Base-by-base conservation (phyloP, 306 rosid genomes). In the Quercus cerris region DNA sequence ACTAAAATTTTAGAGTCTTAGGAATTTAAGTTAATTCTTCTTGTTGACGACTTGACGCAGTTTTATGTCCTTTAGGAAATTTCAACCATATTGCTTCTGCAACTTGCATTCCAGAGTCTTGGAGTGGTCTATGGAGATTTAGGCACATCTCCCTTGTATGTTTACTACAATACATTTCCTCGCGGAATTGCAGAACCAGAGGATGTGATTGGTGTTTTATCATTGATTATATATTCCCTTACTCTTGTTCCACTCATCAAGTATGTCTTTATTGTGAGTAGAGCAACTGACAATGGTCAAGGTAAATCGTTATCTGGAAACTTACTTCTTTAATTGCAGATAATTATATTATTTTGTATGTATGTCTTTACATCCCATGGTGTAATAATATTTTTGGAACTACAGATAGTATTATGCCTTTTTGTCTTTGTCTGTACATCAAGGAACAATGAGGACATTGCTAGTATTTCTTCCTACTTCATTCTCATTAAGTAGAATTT, bases 221-320 rank as follows among this genome's bases (percentile, higher is more conserved):
- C 99, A 54, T 79, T 96, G 91, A 96, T 96, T 64, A 96, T 96
- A 82, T 96, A 96, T 87, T 96, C 99, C 81, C 98, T 96, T 80
- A 96, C 97, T 71, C 93, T 96, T 78, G 79, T 96, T 55, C 98
- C 99, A 2, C 98, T 96, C 85, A 88, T 95, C 87, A 95, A 95
- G 87, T 95, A 95, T 55, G 89, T 95, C 57, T 84, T 93, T 69
- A 82, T 96, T 77, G 99, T 96, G 38, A 82, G 94, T 68, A 87
- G 90, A 87, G 99, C 99, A 17, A 96, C 90, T 85, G 99, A 96
- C 93, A 93, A 89, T 74, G 99, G 99, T 77, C 99, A 96, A 96
- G 99, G 99, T 96, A 93, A 31, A 81, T 80, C 12, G 46, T 59
- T 12, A 30, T 38, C n/a, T 25, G 31, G 14, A 5, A 22, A 55